Evolutionary conservation across 352 stramenopile genomes (phyloP), one percentile per base, ranked within the genome.

Genomic region (Phytopythium delawarense): DNA sequence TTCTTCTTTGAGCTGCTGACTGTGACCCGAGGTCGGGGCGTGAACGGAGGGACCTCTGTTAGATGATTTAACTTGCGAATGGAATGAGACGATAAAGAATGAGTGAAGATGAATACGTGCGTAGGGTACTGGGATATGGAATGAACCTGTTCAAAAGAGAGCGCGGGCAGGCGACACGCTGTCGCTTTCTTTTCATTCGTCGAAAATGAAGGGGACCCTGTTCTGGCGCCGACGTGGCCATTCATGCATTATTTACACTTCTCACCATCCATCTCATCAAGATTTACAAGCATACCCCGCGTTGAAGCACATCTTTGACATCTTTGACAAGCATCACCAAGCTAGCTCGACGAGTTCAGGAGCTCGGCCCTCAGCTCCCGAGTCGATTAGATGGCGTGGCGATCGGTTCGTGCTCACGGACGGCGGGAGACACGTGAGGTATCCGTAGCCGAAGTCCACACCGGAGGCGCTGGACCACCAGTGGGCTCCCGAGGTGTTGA

Each of bases 1-100:
- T 56, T 56, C 12, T 56, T 56, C 30, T 56, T 34, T 56, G 35
- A 20, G 50, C 48, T 21, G 48, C 11, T 37, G 28, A 54, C 23
- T 25, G 23, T 12, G 50, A 40, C 35, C 9, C 35, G 12, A 15
- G 9, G 35, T 15, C 5, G 28, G 28, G 28, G 8, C 12, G 35
- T 40, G 35, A 32, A 32, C 28, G 28, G 28, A 32, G 50, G 50
- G 30, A 42, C 11, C 50, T 42, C 13, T 23, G 28, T 15, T 13
- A 39, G 12, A 16, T 8, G 1, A 28, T 4, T 7, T 25, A 56
- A 39, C 50, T 39, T 1, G 7, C 2, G n/a, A 39, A 56, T 8
- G 16, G 50, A 7, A 42, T 56, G 16, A 16, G 28, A 8, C 7
- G 15, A 56, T n/a, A 49, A 49, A 49, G 42, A 49, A 49, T 6